Evolutionary conservation across 306 rosid species (phyloP).

Genomic region (Lathyrus aphaca): DNA sequence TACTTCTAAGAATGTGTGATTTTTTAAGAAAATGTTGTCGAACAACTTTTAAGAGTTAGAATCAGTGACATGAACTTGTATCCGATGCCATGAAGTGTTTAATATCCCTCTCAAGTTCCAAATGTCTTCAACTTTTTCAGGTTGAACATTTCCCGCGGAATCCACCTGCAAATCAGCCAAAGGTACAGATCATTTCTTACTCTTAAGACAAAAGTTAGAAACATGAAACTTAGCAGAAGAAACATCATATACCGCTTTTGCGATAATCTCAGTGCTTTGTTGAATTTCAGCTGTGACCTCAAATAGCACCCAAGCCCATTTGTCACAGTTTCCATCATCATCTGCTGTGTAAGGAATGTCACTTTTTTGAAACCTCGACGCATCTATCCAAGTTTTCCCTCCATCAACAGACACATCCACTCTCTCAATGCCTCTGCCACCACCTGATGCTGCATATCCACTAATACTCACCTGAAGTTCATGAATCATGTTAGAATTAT

Average conservation of each 20-base stretch:
- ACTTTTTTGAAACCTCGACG: conserved; percentile 67
- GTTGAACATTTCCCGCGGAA: conserved; percentile 80
- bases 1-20: neutral
- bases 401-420: conserved; percentile 88
- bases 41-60: neutral
- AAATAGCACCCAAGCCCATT: conserved; percentile 99
- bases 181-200: conserved; percentile 13
- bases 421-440: conserved; percentile 95
- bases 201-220: conserved; percentile 6
- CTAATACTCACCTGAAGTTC: conserved; percentile 71
- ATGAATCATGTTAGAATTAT: conserved; percentile 20
- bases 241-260: conserved; percentile 75
- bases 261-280: conserved; percentile 65
- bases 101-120: conserved; percentile 92
- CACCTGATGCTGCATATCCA: conserved; percentile 90
- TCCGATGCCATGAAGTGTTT: conserved; percentile 85
- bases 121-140: conserved; percentile 69
- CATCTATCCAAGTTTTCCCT: conserved; percentile 84
- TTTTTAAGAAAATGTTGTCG: neutral
- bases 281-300: conserved; percentile 60
- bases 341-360: conserved; percentile 59
- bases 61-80: conserved; percentile 46
- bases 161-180: conserved; percentile 60
- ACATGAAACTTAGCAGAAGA: conserved; percentile 14
- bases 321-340: conserved; percentile 65